phyloP scores from a whole-genome alignment of 192 early-diverging fungal genomes.

The Backusella circina region DNA sequence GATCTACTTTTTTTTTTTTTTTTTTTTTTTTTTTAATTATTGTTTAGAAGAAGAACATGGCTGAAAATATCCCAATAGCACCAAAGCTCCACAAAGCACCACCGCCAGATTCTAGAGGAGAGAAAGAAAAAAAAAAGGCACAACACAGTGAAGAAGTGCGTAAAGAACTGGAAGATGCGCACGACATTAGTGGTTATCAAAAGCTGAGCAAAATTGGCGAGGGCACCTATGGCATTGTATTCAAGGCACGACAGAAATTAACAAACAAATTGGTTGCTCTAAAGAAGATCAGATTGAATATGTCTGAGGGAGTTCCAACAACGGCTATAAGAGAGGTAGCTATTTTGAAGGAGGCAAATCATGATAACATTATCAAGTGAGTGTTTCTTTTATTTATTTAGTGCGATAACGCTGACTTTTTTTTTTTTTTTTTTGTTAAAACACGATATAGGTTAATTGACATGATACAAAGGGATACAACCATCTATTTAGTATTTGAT shows the following conservation, averaged over 20 bases:
- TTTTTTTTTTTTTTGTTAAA: too few relatives aligned
- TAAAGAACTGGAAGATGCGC: constrained; percentile 4
- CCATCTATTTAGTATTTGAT: constrained; percentile 95
- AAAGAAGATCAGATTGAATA: constrained; percentile 70
- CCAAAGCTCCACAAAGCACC: background rate
- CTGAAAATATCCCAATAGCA: background rate
- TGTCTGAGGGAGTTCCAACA: constrained; percentile 65
- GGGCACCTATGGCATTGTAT: constrained; percentile 83
- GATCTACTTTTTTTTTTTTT: background rate
- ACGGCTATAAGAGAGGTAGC: constrained; percentile 79
- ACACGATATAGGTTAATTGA: constrained; percentile 80
- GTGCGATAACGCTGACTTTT: background rate
- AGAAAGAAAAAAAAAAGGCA: background rate
- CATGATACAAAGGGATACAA: constrained; percentile 81
- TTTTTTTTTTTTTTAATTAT: background rate
- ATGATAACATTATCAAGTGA: constrained; percentile 65
- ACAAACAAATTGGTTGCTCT: constrained; percentile 65
- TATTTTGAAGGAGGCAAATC: constrained; percentile 68
- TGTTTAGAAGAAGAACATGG: background rate
- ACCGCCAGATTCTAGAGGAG: background rate
- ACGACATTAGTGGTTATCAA: constrained; percentile 51
- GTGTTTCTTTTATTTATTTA: background rate
- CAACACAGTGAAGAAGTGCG: background rate
- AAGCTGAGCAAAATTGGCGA: constrained; percentile 81
- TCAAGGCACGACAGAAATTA: constrained; percentile 58